phyloP scores from a whole-genome alignment of 371 early-diverging fungal species.

The Syncephalastrum sp. region DNA sequence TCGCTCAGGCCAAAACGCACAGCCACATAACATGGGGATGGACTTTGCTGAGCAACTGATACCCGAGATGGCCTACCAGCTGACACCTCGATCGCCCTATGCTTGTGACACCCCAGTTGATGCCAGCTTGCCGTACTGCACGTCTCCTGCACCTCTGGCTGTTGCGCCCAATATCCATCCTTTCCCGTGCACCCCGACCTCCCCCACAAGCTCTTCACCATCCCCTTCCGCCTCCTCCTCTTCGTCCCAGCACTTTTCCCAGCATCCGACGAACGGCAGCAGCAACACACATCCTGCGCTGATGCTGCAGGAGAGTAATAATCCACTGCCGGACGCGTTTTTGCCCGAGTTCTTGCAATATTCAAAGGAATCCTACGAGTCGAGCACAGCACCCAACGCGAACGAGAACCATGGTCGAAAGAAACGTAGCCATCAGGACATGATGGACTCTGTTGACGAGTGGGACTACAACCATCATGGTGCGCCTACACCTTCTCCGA shows the following conservation, averaged over 20 bases:
- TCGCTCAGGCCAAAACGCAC: slow-evolving; percentile 5
- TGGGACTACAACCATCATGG: slow-evolving; percentile 2
- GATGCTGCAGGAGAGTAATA: slow-evolving; percentile 11
- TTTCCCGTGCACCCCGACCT: slow-evolving; percentile 18
- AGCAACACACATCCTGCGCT: slow-evolving; percentile 7
- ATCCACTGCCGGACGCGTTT: slow-evolving; percentile 17
- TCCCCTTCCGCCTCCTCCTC: slow-evolving; percentile 18
- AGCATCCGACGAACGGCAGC: not conserved
- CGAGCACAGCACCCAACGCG: slow-evolving; percentile 14
- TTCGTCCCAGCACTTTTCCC: slow-evolving; percentile 4
- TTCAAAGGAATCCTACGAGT: slow-evolving; percentile 28
- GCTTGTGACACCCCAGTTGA: slow-evolving; percentile 5
- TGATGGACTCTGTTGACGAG: slow-evolving; percentile 3
- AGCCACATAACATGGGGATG: not conserved
- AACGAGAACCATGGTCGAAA: slow-evolving; percentile 14
- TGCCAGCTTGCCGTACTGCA: slow-evolving; percentile 20
- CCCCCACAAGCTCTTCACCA: slow-evolving; percentile 21
- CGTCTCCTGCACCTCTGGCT: slow-evolving; percentile 21
- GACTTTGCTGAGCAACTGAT: no score
- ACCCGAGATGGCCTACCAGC: no score
- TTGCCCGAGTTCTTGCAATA: slow-evolving; percentile 32
- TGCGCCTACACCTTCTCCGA: slow-evolving; percentile 1
- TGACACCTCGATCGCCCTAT: slow-evolving; percentile 1
- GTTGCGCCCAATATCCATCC: slow-evolving; percentile 1
- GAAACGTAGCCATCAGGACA: slow-evolving; percentile 4